Evolutionary conservation across 176 grass and related monocot species (phyloP), one percentile per base, ranked within the genome.

Genomic region (Thinopyrum elongatum): DNA sequence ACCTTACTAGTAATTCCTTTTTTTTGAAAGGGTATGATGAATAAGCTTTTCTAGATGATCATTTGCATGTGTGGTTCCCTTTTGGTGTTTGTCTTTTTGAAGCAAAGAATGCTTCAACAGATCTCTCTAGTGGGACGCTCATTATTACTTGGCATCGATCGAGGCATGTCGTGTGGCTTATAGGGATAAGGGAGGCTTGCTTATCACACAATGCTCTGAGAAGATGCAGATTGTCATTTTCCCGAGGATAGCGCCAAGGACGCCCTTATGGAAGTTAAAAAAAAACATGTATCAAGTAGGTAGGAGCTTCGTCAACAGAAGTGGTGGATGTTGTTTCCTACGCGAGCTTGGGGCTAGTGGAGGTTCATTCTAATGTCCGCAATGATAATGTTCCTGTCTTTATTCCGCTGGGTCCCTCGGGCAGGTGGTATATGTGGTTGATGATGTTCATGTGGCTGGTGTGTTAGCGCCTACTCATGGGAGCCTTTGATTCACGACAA

Each of bases 21-120:
- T 83, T 17, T 53, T 53, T 46, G 11, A 44, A 38, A 58, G 6
- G n/a, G 12, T 65, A 65, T 51, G 10, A 71, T 70, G 80, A 63
- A 78, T 25, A 9, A 11, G 27, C n/a, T 85, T 89, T 80, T 33
- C 12, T 26, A n/a, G 68, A 25, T 75, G 13, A 84, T 53, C 66
- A 80, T 84, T 19, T 39, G 1, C 31, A 9, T 65, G 7, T 8
- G 1, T 30, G 4, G 1, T 16, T 14, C 10, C 8, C 2, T 78
- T 49, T 71, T 28, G 22, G 58, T n/a, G 74, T 78, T 73, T 31
- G 10, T 14, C 13, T 41, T 88, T 73, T 79, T 53, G 22, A 31
- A 44, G 42, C 21, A 60, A 71, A 71, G 21, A 38, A 11, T 27
- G 1, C 0, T 4, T 34, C 6, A 4, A 27, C 9, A 57, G 0